Conservation (phyloP, 768 basidiomycete species). For the Agrocybe praecox region DNA sequence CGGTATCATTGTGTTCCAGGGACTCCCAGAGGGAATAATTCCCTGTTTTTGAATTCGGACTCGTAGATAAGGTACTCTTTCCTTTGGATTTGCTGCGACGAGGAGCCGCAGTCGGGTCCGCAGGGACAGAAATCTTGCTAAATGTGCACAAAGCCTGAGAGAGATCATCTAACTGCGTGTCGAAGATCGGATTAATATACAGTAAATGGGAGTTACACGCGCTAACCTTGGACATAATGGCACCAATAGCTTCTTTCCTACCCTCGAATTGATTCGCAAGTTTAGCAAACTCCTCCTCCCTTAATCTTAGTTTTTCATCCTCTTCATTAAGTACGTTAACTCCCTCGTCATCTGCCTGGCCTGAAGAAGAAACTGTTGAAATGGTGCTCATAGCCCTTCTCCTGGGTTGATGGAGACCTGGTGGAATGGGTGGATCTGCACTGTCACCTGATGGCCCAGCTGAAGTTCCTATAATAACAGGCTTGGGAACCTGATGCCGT, state of each 20-base stretch:
- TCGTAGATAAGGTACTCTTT: not conserved
- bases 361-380: conserved; percentile 24
- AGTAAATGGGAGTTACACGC: not conserved
- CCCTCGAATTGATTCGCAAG: conserved; percentile 71
- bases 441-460: conserved; percentile 2
- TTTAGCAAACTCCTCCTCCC: conserved; percentile 70
- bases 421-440: conserved; percentile 14
- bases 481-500: conserved; percentile 24
- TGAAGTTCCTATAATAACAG: conserved; percentile 5
- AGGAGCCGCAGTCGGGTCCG: conserved; percentile 39
- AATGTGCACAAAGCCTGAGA: conserved; percentile 52
- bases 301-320: conserved; percentile 51
- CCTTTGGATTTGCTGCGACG: conserved; percentile 28
- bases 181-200: not conserved
- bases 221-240: conserved; percentile 73
- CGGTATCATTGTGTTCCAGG: not conserved
- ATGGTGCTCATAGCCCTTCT: conserved; percentile 22
- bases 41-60: conserved; percentile 3
- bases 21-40: not conserved
- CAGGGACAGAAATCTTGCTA: conserved; percentile 49
- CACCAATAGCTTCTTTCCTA: conserved; percentile 66
- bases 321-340: conserved; percentile 57
- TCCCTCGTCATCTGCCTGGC: conserved; percentile 43
- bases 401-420: conserved; percentile 16
- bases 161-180: conserved; percentile 56